These are phyloP conservation scores for Fistulinella prunicolor DNA, from an alignment of 768 basidiomycete genomes.

Conservation along the genomic window DNA sequence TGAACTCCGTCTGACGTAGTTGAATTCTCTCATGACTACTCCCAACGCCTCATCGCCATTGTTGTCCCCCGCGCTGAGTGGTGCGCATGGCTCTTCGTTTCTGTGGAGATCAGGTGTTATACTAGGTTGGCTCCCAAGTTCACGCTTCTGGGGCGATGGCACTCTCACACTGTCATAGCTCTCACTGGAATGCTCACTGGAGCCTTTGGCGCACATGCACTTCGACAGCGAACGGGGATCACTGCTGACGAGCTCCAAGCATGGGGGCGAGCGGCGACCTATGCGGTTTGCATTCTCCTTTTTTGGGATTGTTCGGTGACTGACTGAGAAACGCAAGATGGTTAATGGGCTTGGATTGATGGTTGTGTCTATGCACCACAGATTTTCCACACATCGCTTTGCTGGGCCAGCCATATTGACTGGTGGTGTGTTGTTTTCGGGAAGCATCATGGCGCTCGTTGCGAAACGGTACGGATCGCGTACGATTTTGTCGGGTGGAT, in stretches of 20 bases:
- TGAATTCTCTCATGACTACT: conserved; percentile 19
- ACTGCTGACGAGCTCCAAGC: conserved; percentile 52
- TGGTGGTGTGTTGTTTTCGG: conserved; percentile 60
- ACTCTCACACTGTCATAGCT: conserved; percentile 24
- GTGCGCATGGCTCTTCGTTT: conserved; percentile 18
- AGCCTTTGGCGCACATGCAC: conserved; percentile 68
- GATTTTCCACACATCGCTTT: conserved; percentile 57
- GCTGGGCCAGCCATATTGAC: conserved; percentile 63
- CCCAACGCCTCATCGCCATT: conserved; percentile 28
- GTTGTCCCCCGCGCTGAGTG: conserved; percentile 14
- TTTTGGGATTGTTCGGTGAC: not conserved
- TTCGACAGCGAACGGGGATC: conserved; percentile 46
- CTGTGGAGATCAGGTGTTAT: conserved; percentile 45
- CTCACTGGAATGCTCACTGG: conserved; percentile 54
- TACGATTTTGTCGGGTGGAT: not conserved
- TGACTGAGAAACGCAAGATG: conserved; percentile 41
- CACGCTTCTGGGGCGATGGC: not conserved
- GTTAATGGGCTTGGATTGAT: conserved; percentile 68
- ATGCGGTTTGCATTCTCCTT: conserved; percentile 47
- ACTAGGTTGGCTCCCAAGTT: conserved; percentile 33
- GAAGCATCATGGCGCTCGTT: conserved; percentile 56
- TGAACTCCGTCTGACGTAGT: not conserved
- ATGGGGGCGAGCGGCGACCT: conserved; percentile 63
- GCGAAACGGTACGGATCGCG: conserved; percentile 40
- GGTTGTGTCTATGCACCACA: conserved; percentile 58